A percentile compares a stretch with the other conserved stretches of the same genome.
phyloP scores from a whole-genome alignment of 352 stramenopile species.

The Globisporangium nagaii region DNA sequence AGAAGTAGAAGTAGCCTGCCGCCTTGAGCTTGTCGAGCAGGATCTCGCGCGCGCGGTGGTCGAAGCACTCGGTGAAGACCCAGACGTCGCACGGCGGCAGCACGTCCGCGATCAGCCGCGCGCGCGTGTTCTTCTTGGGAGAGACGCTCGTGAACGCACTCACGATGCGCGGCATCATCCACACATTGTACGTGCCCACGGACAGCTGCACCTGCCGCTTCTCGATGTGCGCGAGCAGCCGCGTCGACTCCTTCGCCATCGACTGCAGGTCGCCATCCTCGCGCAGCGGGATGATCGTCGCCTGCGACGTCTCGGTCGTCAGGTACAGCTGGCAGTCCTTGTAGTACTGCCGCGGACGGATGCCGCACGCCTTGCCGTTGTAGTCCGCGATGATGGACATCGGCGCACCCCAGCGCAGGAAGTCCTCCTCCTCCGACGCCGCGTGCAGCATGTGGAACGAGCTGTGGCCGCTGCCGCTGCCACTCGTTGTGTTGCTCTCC shows the following conservation, averaged over 20 bases:
- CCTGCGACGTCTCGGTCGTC: slow-evolving; percentile 45
- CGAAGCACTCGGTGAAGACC: slow-evolving; percentile 79
- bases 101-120: slow-evolving; percentile 60
- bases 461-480: slow-evolving; percentile 21
- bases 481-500: background rate
- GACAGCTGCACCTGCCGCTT: slow-evolving; percentile 45
- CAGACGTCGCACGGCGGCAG: slow-evolving; percentile 64
- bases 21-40: slow-evolving; percentile 60
- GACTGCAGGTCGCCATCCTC: slow-evolving; percentile 60
- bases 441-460: slow-evolving; percentile 17
- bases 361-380: slow-evolving; percentile 48
- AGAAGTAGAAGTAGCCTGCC: slow-evolving; percentile 66
- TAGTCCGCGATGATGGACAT: slow-evolving; percentile 55
- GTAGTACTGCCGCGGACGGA: slow-evolving; percentile 70
- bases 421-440: slow-evolving; percentile 24
- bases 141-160: slow-evolving; percentile 65
- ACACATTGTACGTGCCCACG: slow-evolving; percentile 78
- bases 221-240: slow-evolving; percentile 53
- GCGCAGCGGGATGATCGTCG: slow-evolving; percentile 63
- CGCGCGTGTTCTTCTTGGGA: slow-evolving; percentile 72
- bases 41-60: slow-evolving; percentile 58
- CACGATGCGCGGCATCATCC: slow-evolving; percentile 80
- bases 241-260: slow-evolving; percentile 68
- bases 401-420: slow-evolving; percentile 56
- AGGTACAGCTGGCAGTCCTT: slow-evolving; percentile 72